Percentiles rank a stretch among this genome's conserved stretches.
phyloP scores from a whole-genome alignment of 768 basidiomycete genomes.

The Podaxis sp. region DNA sequence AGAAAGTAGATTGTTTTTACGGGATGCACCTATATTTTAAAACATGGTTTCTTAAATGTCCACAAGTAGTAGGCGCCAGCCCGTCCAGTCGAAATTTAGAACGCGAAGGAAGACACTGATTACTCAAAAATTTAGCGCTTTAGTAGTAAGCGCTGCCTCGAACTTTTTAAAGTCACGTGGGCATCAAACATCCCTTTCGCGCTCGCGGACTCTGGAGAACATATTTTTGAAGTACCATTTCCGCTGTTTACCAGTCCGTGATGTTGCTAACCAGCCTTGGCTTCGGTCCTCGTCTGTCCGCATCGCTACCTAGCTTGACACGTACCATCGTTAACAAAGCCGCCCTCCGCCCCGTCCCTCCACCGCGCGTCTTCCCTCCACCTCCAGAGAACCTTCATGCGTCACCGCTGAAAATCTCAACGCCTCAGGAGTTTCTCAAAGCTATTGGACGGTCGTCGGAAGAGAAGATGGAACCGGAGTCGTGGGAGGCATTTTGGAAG shows the following conservation, averaged over 20 bases:
- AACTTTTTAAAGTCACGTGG: not conserved
- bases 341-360: slow-evolving; percentile 33
- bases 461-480: slow-evolving; percentile 59
- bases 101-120: no score
- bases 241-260: not conserved
- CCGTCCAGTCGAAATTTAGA: no score
- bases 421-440: slow-evolving; percentile 66
- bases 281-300: slow-evolving; percentile 23
- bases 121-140: no score
- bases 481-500: slow-evolving; percentile 78
- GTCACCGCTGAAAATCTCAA: slow-evolving; percentile 46
- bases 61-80: not conserved
- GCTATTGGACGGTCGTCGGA: slow-evolving; percentile 72
- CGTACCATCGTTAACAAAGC: slow-evolving; percentile 37
- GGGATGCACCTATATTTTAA: slow-evolving; percentile 84
- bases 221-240: not conserved
- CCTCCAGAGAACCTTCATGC: not conserved
- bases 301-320: slow-evolving; percentile 26
- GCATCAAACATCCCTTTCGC: not conserved
- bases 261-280: slow-evolving; percentile 16
- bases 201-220: not conserved
- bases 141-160: no score
- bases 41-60: not conserved
- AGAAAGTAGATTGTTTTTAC: slow-evolving; percentile 77
- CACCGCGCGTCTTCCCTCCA: slow-evolving; percentile 17